These are phyloP conservation scores for Gastrolobium bilobum DNA, from an alignment of 306 rosid species.

Conservation along the genomic window DNA sequence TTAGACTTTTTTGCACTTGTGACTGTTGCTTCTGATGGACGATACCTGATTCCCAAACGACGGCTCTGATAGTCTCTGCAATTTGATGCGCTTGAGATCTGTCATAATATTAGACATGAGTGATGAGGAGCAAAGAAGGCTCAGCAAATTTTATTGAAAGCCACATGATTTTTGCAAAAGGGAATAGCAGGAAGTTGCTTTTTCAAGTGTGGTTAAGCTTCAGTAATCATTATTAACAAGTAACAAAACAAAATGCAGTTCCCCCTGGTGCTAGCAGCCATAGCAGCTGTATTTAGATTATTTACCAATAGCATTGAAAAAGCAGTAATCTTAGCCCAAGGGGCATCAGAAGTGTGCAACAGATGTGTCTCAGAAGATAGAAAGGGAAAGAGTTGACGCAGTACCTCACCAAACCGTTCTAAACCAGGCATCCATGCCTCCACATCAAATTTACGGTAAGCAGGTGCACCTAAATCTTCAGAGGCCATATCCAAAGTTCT, in stretches of 20 bases:
- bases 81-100: constrained; percentile 94
- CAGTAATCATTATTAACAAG: constrained; percentile 10
- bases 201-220: constrained; percentile 27
- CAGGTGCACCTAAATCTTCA: constrained; percentile 95
- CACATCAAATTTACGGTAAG: constrained; percentile 88
- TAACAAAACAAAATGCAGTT: constrained; percentile 31
- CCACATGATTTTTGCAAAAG: background rate
- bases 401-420: constrained; percentile 94
- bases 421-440: constrained; percentile 99
- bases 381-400: constrained; percentile 29
- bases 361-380: background rate
- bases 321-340: constrained; percentile 40
- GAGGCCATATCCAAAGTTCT: constrained; percentile 98
- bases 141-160: constrained; percentile 28
- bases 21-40: constrained; percentile 67
- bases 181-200: constrained; percentile 21
- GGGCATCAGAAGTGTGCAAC: background rate
- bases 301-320: background rate
- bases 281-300: constrained; percentile 20
- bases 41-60: constrained; percentile 80
- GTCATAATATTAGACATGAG: constrained; percentile 45
- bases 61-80: constrained; percentile 95
- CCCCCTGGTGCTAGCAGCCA: constrained; percentile 1
- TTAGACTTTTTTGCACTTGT: constrained; percentile 68
- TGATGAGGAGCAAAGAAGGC: constrained; percentile 3